Evolutionary conservation across 1,284 basidiomycete species (phyloP).

Genomic region (Lentinula novae-zelandiae): DNA sequence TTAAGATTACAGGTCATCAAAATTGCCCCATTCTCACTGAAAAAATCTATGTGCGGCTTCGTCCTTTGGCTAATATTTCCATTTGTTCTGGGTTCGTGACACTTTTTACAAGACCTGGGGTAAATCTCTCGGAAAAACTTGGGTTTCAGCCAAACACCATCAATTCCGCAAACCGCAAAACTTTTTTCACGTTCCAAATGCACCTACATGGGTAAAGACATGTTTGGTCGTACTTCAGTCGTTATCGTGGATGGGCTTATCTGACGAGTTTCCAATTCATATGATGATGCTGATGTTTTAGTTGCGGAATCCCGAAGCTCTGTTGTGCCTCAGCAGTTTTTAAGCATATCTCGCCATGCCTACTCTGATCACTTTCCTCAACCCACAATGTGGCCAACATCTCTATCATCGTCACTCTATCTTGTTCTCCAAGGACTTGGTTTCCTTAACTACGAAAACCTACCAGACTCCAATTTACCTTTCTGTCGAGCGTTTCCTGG

Average conservation of each 20-base stretch:
- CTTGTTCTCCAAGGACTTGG: neutral
- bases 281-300: neutral
- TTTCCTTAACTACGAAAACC: neutral
- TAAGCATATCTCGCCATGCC: neutral
- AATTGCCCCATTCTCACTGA: neutral
- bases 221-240: neutral
- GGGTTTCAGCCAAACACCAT: neutral
- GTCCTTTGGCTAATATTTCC: neutral
- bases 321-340: neutral
- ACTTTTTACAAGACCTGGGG: neutral
- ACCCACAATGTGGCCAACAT: neutral
- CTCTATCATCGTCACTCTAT: neutral
- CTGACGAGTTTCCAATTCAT: neutral
- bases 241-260: neutral
- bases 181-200: neutral
- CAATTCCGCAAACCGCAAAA: neutral
- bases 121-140: neutral
- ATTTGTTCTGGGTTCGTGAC: neutral
- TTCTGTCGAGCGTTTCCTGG: slow-evolving; percentile 11
- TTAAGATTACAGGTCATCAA: neutral
- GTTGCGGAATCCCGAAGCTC: neutral
- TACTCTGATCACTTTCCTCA: neutral
- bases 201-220: neutral
- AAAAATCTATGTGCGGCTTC: neutral
- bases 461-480: no score